Conservation (phyloP, 352 stramenopile species). For the Pythium diclinum region DNA sequence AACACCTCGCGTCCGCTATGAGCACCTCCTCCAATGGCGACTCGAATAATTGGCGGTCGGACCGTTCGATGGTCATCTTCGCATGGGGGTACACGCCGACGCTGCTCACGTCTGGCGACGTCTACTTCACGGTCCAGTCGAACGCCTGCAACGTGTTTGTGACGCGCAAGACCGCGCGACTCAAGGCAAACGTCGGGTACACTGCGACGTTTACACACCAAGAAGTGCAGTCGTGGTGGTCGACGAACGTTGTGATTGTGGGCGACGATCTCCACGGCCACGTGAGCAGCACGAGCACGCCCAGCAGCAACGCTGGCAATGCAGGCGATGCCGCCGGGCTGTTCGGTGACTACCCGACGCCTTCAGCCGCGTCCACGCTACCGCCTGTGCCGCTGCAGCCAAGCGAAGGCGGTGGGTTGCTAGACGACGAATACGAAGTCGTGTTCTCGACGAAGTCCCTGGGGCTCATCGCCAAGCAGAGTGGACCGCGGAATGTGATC, state of each 20-base stretch:
- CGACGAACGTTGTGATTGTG: slow-evolving; percentile 76
- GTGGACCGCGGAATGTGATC: slow-evolving; percentile 44
- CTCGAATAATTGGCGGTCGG: slow-evolving; percentile 48
- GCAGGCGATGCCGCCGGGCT: slow-evolving; percentile 19
- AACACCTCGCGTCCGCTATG: slow-evolving; percentile 46
- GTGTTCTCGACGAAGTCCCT: slow-evolving; percentile 55
- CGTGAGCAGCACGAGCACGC: slow-evolving; percentile 25
- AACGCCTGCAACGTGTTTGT: slow-evolving; percentile 82
- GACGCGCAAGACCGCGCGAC: slow-evolving; percentile 72
- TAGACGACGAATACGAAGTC: slow-evolving; percentile 69
- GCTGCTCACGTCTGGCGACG: slow-evolving; percentile 74
- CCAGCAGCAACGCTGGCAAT: slow-evolving; percentile 17
- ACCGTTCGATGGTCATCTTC: slow-evolving; percentile 74
- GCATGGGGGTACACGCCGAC: slow-evolving; percentile 85
- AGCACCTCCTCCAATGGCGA: slow-evolving; percentile 22
- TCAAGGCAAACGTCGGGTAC: slow-evolving; percentile 76
- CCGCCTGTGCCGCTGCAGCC: slow-evolving; percentile 13
- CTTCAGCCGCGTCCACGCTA: not conserved
- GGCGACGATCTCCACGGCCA: slow-evolving; percentile 71
- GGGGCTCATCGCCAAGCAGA: slow-evolving; percentile 74
- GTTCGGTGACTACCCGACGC: slow-evolving; percentile 28
- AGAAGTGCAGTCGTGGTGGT: slow-evolving; percentile 77
- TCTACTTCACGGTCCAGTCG: slow-evolving; percentile 81
- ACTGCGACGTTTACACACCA: slow-evolving; percentile 82
- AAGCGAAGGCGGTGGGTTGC: slow-evolving; percentile 1